Percentiles rank a stretch among this genome's conserved stretches.
Conservation (phyloP, 1,284 basidiomycete species). For the Ganoderma sinense region DNA sequence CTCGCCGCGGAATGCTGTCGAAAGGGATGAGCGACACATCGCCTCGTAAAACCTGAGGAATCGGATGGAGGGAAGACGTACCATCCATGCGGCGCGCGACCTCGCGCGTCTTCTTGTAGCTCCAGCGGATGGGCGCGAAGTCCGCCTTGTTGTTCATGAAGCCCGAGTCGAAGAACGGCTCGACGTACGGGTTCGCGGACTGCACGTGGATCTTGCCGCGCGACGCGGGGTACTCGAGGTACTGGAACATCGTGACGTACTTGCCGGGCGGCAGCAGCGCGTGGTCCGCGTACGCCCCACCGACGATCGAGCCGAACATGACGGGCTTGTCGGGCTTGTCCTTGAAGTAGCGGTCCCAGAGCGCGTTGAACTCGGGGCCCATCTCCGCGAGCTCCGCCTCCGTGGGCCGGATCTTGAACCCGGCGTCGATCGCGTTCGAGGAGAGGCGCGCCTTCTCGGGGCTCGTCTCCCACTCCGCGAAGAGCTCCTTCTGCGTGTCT, state of each 20-base stretch:
- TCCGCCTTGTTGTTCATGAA: slow-evolving; percentile 83
- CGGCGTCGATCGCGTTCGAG: slow-evolving; percentile 76
- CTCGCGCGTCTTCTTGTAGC: slow-evolving; percentile 78
- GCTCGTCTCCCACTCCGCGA: slow-evolving; percentile 72
- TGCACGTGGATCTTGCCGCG: slow-evolving; percentile 76
- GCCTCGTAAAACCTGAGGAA: background rate
- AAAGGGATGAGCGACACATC: background rate
- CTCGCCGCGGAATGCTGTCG: slow-evolving; percentile 69
- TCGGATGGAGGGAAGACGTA: slow-evolving; percentile 33
- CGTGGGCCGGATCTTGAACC: slow-evolving; percentile 78
- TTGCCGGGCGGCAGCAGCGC: slow-evolving; percentile 72
- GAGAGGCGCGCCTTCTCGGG: slow-evolving; percentile 74
- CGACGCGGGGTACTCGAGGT: slow-evolving; percentile 73
- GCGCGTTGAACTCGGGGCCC: slow-evolving; percentile 76
- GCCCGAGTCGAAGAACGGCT: slow-evolving; percentile 72
- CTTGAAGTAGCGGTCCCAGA: slow-evolving; percentile 76
- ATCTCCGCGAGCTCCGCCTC: slow-evolving; percentile 75
- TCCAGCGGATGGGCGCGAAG: slow-evolving; percentile 79
- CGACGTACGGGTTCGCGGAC: slow-evolving; percentile 66
- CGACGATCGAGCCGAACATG: slow-evolving; percentile 75
- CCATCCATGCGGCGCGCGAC: slow-evolving; percentile 77
- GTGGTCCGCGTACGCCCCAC: slow-evolving; percentile 76
- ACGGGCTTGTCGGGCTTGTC: slow-evolving; percentile 81
- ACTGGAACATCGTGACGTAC: slow-evolving; percentile 80
- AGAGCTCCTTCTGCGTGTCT: slow-evolving; percentile 64